A percentile compares a stretch with the other conserved stretches of the same genome.
phyloP scores from a whole-genome alignment of 192 early-diverging fungal species.

The Backusella parvicylindrica region DNA sequence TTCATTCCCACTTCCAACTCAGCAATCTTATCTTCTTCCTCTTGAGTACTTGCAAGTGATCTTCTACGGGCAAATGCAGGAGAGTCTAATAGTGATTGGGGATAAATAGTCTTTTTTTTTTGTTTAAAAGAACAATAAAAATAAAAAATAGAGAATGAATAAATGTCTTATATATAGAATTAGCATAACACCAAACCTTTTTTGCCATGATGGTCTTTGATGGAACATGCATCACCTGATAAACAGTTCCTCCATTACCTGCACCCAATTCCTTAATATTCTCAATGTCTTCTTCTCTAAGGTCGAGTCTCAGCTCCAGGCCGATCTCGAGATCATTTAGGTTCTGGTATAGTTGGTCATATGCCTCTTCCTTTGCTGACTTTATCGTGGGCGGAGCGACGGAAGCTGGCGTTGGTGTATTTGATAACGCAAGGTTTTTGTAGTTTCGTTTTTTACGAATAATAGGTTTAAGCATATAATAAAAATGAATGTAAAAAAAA shows the following conservation, averaged over 20 bases:
- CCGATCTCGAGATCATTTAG: conserved; percentile 64
- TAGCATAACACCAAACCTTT: conserved; percentile 60
- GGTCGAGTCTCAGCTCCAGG: conserved; percentile 70
- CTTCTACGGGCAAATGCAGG: conserved; percentile 7
- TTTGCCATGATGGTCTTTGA: conserved; percentile 90
- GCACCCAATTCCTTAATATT: conserved; percentile 80
- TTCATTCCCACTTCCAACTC: background rate
- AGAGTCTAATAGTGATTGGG: conserved; percentile 21
- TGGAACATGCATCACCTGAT: conserved; percentile 79
- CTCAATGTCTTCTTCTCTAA: conserved; percentile 80
- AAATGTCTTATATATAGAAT: background rate
- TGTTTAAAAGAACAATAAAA: too few species aligned
- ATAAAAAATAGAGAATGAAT: too few species aligned
- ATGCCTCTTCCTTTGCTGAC: conserved; percentile 26
- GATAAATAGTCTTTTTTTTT: conserved; percentile 32
- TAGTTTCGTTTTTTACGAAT: conserved; percentile 50
- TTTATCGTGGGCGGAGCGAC: conserved; percentile 19
- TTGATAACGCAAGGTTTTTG: conserved; percentile 45
- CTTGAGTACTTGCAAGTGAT: background rate
- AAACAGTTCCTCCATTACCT: conserved; percentile 90
- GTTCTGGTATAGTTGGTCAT: conserved; percentile 38
- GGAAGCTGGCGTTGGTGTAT: conserved; percentile 32
- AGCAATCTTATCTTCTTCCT: background rate
- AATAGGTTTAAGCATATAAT: conserved; percentile 15
- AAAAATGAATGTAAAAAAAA: background rate